Conservation (phyloP, 768 basidiomycete species). For the Suillus discolor region DNA sequence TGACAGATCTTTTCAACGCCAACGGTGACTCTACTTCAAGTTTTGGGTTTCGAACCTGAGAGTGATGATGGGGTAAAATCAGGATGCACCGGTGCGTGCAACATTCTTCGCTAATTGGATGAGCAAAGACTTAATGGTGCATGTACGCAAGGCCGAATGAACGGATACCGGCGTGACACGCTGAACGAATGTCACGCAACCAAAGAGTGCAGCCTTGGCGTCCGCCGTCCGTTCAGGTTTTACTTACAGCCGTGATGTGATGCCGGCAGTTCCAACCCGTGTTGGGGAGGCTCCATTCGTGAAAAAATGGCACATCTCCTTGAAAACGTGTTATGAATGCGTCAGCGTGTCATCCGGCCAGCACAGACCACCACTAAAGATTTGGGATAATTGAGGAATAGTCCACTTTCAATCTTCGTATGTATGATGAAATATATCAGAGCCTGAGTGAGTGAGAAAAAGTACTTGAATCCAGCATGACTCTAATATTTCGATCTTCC, state of each 20-base stretch:
- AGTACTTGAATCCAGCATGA: neutral
- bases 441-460: neutral
- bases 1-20: neutral
- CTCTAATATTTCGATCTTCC: neutral
- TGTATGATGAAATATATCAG: neutral
- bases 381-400: neutral
- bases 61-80: no score
- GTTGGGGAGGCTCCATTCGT: neutral
- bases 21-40: no score
- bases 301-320: neutral
- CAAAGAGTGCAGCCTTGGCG: no score
- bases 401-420: neutral
- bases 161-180: no score
- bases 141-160: no score
- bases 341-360: neutral
- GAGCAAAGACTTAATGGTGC: no score
- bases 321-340: neutral
- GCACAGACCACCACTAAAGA: neutral
- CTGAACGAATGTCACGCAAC: no score
- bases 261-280: neutral
- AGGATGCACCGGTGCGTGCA: no score
- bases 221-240: no score
- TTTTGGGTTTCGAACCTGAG: no score
- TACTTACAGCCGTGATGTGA: neutral
- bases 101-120: no score